Evolutionary conservation across 2,329 filamentous ascomycete species (phyloP), one percentile per base, ranked within the genome.

Genomic region (Calonectria pauciramosa): DNA sequence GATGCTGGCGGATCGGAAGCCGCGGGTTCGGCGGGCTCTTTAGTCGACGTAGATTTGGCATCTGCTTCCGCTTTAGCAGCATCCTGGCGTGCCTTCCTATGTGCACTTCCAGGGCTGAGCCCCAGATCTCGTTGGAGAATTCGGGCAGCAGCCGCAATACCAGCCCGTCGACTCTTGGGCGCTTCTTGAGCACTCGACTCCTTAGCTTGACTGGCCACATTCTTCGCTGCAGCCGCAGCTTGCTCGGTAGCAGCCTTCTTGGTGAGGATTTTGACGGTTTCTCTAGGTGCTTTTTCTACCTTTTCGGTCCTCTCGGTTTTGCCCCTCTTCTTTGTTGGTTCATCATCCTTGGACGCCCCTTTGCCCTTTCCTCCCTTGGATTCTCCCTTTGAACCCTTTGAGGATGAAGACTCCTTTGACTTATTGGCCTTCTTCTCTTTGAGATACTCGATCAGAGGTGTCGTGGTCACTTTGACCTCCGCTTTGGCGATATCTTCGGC

Each of bases 351-450:
- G 8, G 81, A 78, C 6, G 81, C 66, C 2, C 81, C 83, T 78
- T 90, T 91, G 66, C 86, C 85, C 82, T 91, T 91, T n/a, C 80
- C 81, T n/a, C 82, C 82, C 67, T 88, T 86, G 0, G 88, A 87
- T 49, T 93, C 91, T 74, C 90, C 89, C 28, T 93, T 93, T 51
- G 90, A 89, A 26, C 78, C 81, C 73, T 84, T 86, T 8, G 78
- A 79, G n/a, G 82, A 80, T 4, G 80, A 72, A 41, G 87, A 86
- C 71, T 93, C 91, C 79, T 92, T 93, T 26, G 84, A 86, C 82
- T 91, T 93, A 77, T 92, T 95, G 18, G 95, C 95, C 86, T 98
- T 98, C 86, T 97, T 98, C 84, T 98, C 96, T 78, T 94, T 94
- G 44, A 98, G 89, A 78, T 93, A 97, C 82, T 98, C 95, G 69